Evolutionary conservation across 441 rosid genomes (phyloP).

Genomic region (Jatropha podagrica): DNA sequence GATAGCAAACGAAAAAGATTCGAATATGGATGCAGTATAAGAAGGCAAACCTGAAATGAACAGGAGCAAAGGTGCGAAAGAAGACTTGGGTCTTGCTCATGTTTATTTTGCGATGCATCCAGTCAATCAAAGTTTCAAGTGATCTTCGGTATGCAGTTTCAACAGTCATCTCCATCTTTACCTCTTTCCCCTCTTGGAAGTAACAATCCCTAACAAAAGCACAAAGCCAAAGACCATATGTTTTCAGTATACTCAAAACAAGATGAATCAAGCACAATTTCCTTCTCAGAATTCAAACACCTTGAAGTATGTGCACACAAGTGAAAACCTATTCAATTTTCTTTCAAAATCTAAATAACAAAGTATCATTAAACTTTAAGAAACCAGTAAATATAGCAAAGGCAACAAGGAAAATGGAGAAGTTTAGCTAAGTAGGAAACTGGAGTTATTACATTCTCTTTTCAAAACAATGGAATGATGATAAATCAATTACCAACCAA

Average conservation of each 20-base stretch:
- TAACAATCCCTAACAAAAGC: slow-evolving; percentile 48
- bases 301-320: background rate
- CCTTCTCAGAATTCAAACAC: background rate
- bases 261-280: slow-evolving; percentile 5
- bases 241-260: background rate
- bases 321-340: background rate
- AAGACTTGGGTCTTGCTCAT: slow-evolving; percentile 48
- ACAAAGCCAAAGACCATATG: slow-evolving; percentile 15
- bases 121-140: slow-evolving; percentile 45
- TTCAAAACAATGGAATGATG: background rate
- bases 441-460: background rate
- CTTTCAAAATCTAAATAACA: slow-evolving; percentile 2
- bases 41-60: slow-evolving; percentile 59
- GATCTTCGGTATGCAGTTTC: slow-evolving; percentile 53
- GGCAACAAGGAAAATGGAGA: background rate
- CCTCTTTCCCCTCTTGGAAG: slow-evolving; percentile 52
- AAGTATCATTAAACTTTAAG: background rate
- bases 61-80: slow-evolving; percentile 63
- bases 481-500: background rate
- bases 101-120: slow-evolving; percentile 42
- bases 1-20: background rate
- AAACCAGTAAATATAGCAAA: background rate
- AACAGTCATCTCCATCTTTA: slow-evolving; percentile 58
- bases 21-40: background rate
- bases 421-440: background rate